phyloP scores from a whole-genome alignment of 2,329 filamentous ascomycete genomes.

The Monilinia laxa region DNA sequence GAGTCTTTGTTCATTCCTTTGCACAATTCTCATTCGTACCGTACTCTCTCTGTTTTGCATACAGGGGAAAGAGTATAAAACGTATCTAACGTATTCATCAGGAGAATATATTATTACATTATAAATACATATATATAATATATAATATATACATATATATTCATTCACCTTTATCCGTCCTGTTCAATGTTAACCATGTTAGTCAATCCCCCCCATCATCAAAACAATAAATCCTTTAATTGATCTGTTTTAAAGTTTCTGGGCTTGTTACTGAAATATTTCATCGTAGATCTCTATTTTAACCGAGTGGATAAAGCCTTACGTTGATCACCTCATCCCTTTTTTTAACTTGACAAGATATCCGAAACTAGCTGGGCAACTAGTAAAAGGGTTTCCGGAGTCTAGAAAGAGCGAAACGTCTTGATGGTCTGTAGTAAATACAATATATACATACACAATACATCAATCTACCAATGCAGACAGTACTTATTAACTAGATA shows the following conservation, averaged over 20 bases:
- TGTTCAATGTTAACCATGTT: too few species aligned
- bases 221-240: not conserved
- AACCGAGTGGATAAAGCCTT: slow-evolving; percentile 11
- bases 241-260: not conserved
- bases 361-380: not conserved
- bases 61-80: not conserved
- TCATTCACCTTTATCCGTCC: too few species aligned
- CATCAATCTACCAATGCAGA: too few species aligned
- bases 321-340: not conserved
- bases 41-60: not conserved
- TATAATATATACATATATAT: too few species aligned
- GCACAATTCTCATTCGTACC: too few species aligned
- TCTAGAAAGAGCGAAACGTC: not conserved
- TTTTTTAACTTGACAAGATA: slow-evolving; percentile 2
- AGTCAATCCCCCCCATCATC: not conserved
- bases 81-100: too few species aligned
- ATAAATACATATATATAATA: too few species aligned
- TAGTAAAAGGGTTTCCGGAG: not conserved
- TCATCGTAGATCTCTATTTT: not conserved
- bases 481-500: too few species aligned
- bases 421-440: not conserved
- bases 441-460: not conserved
- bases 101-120: too few species aligned
- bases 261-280: not conserved
- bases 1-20: too few species aligned